These are phyloP conservation scores for Globisporangium acanthophoron DNA, from an alignment of 352 stramenopile species.

Conservation along the genomic window DNA sequence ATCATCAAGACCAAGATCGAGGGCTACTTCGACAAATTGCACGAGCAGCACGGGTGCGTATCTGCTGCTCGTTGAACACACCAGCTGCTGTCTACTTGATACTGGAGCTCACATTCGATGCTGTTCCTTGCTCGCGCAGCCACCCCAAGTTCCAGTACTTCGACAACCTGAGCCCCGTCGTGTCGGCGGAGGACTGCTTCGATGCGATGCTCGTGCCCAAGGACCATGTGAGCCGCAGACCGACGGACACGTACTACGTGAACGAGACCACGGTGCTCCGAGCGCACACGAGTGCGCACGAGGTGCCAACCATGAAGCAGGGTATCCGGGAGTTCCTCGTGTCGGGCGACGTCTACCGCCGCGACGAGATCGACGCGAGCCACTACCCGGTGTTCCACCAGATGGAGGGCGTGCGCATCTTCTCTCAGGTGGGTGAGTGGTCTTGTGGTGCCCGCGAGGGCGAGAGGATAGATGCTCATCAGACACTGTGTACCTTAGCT, in stretches of 20 bases:
- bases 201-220: slow-evolving; percentile 90
- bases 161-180: slow-evolving; percentile 82
- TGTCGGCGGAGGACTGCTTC: slow-evolving; percentile 88
- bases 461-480: not conserved
- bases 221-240: slow-evolving; percentile 84
- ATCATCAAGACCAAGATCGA: slow-evolving; percentile 94
- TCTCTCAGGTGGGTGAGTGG: slow-evolving; percentile 57
- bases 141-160: slow-evolving; percentile 77
- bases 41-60: slow-evolving; percentile 44
- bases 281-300: slow-evolving; percentile 92
- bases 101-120: not conserved
- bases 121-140: slow-evolving; percentile 16
- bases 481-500: slow-evolving; percentile 17
- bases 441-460: no score
- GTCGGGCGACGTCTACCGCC: slow-evolving; percentile 95
- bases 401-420: slow-evolving; percentile 98
- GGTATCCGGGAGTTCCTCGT: slow-evolving; percentile 90
- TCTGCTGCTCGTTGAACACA: not conserved
- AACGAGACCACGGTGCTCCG: slow-evolving; percentile 76
- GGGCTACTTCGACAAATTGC: slow-evolving; percentile 81
- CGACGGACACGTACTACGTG: slow-evolving; percentile 91
- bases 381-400: slow-evolving; percentile 99
- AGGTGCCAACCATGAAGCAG: slow-evolving; percentile 88
- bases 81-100: no score
- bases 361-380: slow-evolving; percentile 98